These are phyloP conservation scores for Nitzschia sp. DNA, from an alignment of 108 stramenopile genomes.

Conservation along the genomic window DNA sequence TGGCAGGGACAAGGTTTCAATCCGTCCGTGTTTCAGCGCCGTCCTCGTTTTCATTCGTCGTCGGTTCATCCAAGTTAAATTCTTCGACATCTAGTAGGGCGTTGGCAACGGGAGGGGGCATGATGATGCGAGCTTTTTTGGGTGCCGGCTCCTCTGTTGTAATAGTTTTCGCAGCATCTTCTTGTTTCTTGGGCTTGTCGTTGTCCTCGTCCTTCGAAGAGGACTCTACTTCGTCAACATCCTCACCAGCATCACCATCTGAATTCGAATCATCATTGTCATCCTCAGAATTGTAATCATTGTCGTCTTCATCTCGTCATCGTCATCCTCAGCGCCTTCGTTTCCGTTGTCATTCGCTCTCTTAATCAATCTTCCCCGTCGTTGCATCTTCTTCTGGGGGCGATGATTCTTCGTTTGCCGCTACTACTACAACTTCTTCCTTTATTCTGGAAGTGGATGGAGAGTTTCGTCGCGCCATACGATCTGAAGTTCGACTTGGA, in stretches of 20 bases:
- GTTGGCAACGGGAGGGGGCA: constrained; percentile 10
- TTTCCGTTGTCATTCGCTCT: background rate
- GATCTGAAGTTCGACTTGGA: no score
- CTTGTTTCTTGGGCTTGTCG: background rate
- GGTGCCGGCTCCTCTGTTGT: background rate
- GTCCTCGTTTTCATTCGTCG: constrained; percentile 1
- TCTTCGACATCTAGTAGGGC: constrained; percentile 13
- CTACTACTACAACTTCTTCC: no score
- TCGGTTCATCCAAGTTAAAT: constrained; percentile 5
- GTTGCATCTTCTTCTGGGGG: no score
- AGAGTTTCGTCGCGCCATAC: no score
- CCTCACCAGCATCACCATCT: background rate
- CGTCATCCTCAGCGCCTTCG: background rate
- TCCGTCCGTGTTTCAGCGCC: background rate
- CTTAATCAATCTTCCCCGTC: no score
- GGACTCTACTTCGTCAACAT: background rate
- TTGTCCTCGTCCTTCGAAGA: no score
- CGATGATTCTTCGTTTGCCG: no score
- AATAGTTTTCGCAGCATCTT: background rate
- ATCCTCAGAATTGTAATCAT: background rate
- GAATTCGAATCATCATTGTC: background rate
- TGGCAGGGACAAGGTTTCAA: constrained; percentile 3
- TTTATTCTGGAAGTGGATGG: no score
- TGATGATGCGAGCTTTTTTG: constrained; percentile 13
- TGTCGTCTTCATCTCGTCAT: background rate